These are phyloP conservation scores for Flaveria ramosissima DNA, from an alignment of 129 eudicot genomes.

Conservation along the genomic window DNA sequence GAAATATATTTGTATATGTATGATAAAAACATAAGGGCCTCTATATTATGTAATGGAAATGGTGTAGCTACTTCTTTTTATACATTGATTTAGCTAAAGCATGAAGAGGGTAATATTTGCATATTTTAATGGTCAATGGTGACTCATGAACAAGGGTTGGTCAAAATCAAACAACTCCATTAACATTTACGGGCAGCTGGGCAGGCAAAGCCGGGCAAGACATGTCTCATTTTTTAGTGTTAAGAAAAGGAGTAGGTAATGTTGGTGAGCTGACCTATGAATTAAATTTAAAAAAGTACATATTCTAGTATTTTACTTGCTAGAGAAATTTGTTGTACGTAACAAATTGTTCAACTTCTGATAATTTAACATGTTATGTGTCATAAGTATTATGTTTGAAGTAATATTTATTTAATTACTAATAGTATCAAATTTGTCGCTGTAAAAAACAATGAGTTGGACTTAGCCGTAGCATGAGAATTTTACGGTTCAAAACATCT, in stretches of 20 bases:
- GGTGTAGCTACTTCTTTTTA: not conserved
- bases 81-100: not conserved
- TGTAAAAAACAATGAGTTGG: no score
- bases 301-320: no score
- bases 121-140: constrained; percentile 2
- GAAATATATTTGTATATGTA: not conserved
- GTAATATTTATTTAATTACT: not conserved
- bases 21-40: not conserved
- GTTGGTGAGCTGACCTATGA: constrained; percentile 11
- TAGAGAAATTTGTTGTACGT: not conserved
- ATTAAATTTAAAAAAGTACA: no score
- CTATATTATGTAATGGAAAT: not conserved
- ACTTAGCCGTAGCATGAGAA: no score
- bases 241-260: constrained; percentile 15
- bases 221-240: not conserved
- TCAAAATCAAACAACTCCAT: constrained; percentile 21
- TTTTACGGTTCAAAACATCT: no score
- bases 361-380: no score
- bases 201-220: constrained; percentile 15
- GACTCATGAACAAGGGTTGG: not conserved
- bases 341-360: no score
- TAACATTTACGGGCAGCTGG: constrained; percentile 20
- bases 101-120: constrained; percentile 1
- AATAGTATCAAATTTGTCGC: no score
- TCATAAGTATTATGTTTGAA: not conserved